Evolutionary conservation across 2,329 filamentous ascomycete genomes (phyloP).

Genomic region (Pezizomycotina sp.): DNA sequence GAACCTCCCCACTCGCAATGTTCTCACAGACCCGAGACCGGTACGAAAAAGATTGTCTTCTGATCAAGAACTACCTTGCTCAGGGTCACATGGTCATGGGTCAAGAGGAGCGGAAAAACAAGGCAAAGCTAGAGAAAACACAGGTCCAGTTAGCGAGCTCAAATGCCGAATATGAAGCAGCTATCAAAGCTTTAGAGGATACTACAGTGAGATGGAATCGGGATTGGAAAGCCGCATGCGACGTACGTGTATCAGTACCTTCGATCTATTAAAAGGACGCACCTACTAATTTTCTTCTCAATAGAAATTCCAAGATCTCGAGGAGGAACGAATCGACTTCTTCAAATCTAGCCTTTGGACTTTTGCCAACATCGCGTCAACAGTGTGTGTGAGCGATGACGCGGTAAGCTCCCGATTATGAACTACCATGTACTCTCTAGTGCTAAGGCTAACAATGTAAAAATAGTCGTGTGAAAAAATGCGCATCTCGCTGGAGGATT

Average conservation of each 20-base stretch:
- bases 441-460: no score
- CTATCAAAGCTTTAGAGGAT: slow-evolving; percentile 84
- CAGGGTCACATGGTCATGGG: slow-evolving; percentile 99
- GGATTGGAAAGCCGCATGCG: slow-evolving; percentile 94
- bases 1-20: slow-evolving; percentile 8
- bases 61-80: slow-evolving; percentile 95
- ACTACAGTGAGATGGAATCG: slow-evolving; percentile 92
- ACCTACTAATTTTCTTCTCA: slow-evolving; percentile 22
- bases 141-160: slow-evolving; percentile 85
- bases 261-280: neutral
- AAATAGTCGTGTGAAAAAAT: slow-evolving; percentile 90
- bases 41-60: slow-evolving; percentile 93
- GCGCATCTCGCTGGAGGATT: slow-evolving; percentile 76
- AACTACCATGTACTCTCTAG: neutral
- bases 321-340: slow-evolving; percentile 92
- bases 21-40: slow-evolving; percentile 57
- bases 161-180: slow-evolving; percentile 83
- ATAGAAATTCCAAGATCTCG: slow-evolving; percentile 93
- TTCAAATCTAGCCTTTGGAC: slow-evolving; percentile 96
- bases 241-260: slow-evolving; percentile 32
- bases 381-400: slow-evolving; percentile 94
- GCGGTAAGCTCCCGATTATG: slow-evolving; percentile 34
- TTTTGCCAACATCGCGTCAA: slow-evolving; percentile 93
- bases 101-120: slow-evolving; percentile 96
- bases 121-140: slow-evolving; percentile 95